A percentile compares a stretch with the other conserved stretches of the same genome.
Conservation (phyloP, 225 moss, liverwort and hornwort species). For the Physcomitrium patens region DNA sequence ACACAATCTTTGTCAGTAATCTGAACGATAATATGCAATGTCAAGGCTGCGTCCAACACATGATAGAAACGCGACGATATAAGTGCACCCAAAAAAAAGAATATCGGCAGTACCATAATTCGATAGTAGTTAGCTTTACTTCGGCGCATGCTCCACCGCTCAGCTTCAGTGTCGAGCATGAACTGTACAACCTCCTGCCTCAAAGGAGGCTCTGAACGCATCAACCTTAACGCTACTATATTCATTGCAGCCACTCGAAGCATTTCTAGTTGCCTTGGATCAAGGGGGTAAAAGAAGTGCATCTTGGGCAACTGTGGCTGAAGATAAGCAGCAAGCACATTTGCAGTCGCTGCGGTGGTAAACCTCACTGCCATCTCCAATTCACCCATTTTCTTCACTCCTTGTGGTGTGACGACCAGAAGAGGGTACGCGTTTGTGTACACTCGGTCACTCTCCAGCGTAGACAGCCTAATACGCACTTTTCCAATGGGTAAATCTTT, state of each 20-base stretch:
- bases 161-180: constrained; percentile 84
- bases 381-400: constrained; percentile 96
- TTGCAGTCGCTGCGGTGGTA: constrained; percentile 71
- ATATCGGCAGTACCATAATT: constrained; percentile 55
- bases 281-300: constrained; percentile 84
- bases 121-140: constrained; percentile 88
- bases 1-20: not conserved
- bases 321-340: constrained; percentile 72
- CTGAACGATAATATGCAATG: too few species aligned
- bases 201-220: constrained; percentile 78
- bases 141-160: constrained; percentile 89
- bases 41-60: too few species aligned
- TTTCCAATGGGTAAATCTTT: constrained; percentile 90
- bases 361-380: constrained; percentile 82
- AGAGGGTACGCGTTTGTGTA: constrained; percentile 89
- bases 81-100: too few species aligned
- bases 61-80: too few species aligned
- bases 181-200: constrained; percentile 81
- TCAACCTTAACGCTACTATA: constrained; percentile 74
- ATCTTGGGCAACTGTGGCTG: constrained; percentile 74
- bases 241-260: constrained; percentile 85
- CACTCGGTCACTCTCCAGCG: constrained; percentile 87
- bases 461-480: constrained; percentile 83
- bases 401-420: constrained; percentile 84
- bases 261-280: constrained; percentile 55